Conservation (phyloP, 495 filamentous ascomycete species). For the Mytilinidion resinicola region DNA sequence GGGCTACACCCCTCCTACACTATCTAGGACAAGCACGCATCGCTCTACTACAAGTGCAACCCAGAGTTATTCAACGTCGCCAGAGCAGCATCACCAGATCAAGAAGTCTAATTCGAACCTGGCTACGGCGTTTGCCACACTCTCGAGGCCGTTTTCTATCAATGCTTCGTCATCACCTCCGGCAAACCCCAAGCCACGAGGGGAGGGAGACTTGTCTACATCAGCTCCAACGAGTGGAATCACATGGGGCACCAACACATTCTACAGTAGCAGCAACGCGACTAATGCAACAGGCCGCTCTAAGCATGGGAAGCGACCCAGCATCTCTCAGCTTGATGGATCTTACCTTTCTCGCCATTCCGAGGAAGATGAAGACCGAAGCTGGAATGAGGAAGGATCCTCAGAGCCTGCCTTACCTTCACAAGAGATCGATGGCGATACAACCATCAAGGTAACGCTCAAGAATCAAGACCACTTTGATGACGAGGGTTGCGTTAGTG, state of each 20-base stretch:
- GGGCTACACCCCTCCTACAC: slow-evolving; percentile 60
- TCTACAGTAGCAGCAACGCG: slow-evolving; percentile 40
- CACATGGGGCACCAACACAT: slow-evolving; percentile 60
- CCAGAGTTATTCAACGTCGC: slow-evolving; percentile 67
- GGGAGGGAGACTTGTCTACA: slow-evolving; percentile 55
- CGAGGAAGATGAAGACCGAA: slow-evolving; percentile 24
- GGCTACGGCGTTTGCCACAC: slow-evolving; percentile 58
- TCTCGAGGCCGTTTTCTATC: slow-evolving; percentile 66
- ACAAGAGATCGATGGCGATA: slow-evolving; percentile 4
- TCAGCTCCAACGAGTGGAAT: slow-evolving; percentile 53
- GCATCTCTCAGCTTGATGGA: slow-evolving; percentile 20
- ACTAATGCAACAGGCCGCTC: slow-evolving; percentile 3
- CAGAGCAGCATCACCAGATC: slow-evolving; percentile 44
- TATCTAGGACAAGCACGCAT: slow-evolving; percentile 19
- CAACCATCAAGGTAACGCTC: slow-evolving; percentile 53
- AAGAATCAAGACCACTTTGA: slow-evolving; percentile 75
- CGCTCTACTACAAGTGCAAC: slow-evolving; percentile 35
- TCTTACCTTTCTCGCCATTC: slow-evolving; percentile 17
- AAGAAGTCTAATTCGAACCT: slow-evolving; percentile 49
- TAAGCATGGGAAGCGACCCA: slow-evolving; percentile 18
- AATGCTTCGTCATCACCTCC: slow-evolving; percentile 67
- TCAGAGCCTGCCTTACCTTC: slow-evolving; percentile 21
- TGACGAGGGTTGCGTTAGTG: slow-evolving; percentile 61
- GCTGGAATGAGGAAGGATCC: slow-evolving; percentile 38
- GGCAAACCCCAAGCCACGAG: slow-evolving; percentile 44